Evolutionary conservation across 116 monocot genomes (phyloP).

Genomic region (Phalaenopsis hybrid): DNA sequence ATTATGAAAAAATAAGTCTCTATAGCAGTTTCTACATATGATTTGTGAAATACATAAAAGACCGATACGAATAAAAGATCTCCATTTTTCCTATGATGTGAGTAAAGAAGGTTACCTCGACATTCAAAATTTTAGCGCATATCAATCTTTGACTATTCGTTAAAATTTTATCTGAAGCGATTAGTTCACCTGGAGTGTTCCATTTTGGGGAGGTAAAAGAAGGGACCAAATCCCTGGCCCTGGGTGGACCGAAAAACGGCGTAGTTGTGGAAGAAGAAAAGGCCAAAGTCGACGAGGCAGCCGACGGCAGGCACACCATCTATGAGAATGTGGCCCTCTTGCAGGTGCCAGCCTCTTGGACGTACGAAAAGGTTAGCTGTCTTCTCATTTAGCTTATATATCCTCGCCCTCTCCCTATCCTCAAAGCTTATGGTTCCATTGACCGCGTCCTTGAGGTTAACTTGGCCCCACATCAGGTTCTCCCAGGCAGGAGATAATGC

Average conservation of each 20-base stretch:
- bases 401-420: slow-evolving; percentile 50
- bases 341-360: slow-evolving; percentile 87
- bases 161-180: background rate
- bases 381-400: slow-evolving; percentile 60
- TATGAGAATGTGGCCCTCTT: slow-evolving; percentile 71
- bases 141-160: too few species aligned
- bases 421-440: slow-evolving; percentile 58
- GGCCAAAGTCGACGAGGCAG: slow-evolving; percentile 88
- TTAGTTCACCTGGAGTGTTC: slow-evolving; percentile 66
- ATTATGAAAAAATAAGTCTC: too few species aligned
- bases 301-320: slow-evolving; percentile 84
- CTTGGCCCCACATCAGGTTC: slow-evolving; percentile 84
- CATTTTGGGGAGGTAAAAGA: slow-evolving; percentile 97
- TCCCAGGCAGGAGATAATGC: slow-evolving; percentile 88
- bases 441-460: slow-evolving; percentile 75
- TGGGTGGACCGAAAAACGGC: slow-evolving; percentile 43
- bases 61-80: too few species aligned
- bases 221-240: slow-evolving; percentile 74
- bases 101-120: too few species aligned
- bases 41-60: too few species aligned
- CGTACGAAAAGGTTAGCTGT: slow-evolving; percentile 83
- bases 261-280: slow-evolving; percentile 86
- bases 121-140: too few species aligned
- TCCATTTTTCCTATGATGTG: too few species aligned
- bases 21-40: too few species aligned